phyloP scores from a whole-genome alignment of 345 rosid species.

The Atalantia buxifolia region DNA sequence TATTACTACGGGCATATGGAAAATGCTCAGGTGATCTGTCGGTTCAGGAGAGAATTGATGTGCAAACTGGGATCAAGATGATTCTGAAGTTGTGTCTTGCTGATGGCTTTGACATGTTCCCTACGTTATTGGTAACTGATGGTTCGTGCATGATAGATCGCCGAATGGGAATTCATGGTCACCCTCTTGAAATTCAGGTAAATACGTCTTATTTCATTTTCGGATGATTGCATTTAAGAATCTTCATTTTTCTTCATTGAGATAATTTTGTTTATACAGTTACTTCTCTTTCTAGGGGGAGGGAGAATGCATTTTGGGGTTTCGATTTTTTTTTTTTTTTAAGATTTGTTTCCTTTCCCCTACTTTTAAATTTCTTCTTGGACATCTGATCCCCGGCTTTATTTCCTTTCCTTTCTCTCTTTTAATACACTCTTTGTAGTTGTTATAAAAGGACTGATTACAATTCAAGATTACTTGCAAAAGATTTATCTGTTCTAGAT shows the following conservation, averaged over 20 bases:
- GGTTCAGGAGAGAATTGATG: constrained; percentile 82
- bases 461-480: background rate
- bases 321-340: background rate
- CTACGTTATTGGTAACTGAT: constrained; percentile 84
- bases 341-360: background rate
- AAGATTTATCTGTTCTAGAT: background rate
- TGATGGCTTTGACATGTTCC: constrained; percentile 94
- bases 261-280: background rate
- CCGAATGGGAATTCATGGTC: constrained; percentile 95
- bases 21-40: constrained; percentile 85
- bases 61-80: constrained; percentile 93
- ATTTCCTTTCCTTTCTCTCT: background rate
- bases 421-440: background rate
- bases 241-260: background rate
- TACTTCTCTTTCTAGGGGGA: background rate
- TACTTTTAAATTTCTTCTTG: background rate
- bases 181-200: constrained; percentile 92
- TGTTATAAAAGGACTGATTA: background rate
- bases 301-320: background rate
- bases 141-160: constrained; percentile 97
- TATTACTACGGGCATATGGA: constrained; percentile 83
- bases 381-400: background rate
- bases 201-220: background rate
- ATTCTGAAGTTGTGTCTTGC: constrained; percentile 72
- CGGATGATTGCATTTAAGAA: background rate